These are phyloP conservation scores for Colletotrichum cordylinicola DNA, from an alignment of 2,329 filamentous ascomycete species.

Conservation along the genomic window DNA sequence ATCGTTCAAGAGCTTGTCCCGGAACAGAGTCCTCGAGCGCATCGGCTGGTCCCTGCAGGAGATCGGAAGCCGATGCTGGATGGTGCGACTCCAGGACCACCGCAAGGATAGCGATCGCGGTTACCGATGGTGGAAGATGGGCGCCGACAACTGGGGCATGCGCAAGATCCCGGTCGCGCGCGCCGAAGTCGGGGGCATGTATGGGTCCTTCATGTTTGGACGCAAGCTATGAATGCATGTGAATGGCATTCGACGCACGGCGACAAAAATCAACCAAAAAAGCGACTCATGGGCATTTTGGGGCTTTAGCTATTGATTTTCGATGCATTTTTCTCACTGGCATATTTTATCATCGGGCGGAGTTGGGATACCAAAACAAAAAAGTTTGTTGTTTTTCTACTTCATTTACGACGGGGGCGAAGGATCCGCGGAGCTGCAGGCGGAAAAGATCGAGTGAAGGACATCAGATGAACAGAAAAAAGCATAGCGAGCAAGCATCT, in stretches of 20 bases:
- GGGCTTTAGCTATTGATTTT: neutral
- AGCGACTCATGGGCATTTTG: neutral
- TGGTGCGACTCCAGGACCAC: constrained; percentile 61
- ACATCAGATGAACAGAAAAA: neutral
- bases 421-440: constrained; percentile 1
- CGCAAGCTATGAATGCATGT: constrained; percentile 52
- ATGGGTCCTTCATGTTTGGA: constrained; percentile 75
- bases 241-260: neutral
- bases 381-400: neutral
- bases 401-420: neutral
- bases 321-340: neutral
- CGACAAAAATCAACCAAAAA: neutral
- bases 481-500: neutral
- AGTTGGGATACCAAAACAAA: constrained; percentile 19
- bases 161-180: constrained; percentile 89
- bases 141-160: constrained; percentile 85
- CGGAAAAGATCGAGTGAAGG: neutral
- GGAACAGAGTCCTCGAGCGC: constrained; percentile 64
- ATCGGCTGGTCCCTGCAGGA: constrained; percentile 76
- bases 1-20: constrained; percentile 68
- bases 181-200: constrained; percentile 93
- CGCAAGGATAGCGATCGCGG: constrained; percentile 60
- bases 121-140: constrained; percentile 79
- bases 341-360: constrained; percentile 7
- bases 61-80: constrained; percentile 68